Evolutionary conservation across 331 rosid species (phyloP).

Genomic region (Acacia pycnantha): DNA sequence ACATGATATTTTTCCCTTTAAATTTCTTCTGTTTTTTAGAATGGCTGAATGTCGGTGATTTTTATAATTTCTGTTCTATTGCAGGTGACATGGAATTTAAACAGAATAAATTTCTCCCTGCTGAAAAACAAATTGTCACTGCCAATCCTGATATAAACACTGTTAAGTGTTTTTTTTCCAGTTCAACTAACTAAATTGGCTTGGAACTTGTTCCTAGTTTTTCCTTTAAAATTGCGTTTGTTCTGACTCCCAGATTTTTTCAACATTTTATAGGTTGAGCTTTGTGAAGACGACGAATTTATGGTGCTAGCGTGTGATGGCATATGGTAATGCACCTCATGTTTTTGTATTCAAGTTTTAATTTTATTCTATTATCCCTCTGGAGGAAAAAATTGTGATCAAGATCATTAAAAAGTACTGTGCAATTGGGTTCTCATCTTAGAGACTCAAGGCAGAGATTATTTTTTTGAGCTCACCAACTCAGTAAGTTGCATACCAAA

Average conservation of each 20-base stretch:
- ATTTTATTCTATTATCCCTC: not conserved
- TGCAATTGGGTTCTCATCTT: not conserved
- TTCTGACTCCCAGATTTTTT: not conserved
- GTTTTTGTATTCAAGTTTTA: not conserved
- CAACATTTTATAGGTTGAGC: slow-evolving; percentile 59
- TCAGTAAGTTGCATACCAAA: not conserved
- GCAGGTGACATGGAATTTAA: slow-evolving; percentile 83
- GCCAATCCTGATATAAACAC: slow-evolving; percentile 68
- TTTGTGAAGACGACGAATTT: slow-evolving; percentile 75
- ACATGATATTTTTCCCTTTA: slow-evolving; percentile 2
- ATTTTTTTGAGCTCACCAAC: not conserved
- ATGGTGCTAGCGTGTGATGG: slow-evolving; percentile 92
- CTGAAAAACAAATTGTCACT: slow-evolving; percentile 66
- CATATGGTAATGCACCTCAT: slow-evolving; percentile 61
- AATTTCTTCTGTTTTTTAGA: not conserved
- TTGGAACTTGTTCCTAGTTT: not conserved
- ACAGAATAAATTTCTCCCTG: slow-evolving; percentile 66
- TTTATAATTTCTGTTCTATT: slow-evolving; percentile 4
- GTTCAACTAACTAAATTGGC: not conserved
- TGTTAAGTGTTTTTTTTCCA: slow-evolving; percentile 34
- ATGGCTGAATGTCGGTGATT: not conserved
- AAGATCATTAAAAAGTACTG: not conserved
- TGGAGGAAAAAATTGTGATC: not conserved
- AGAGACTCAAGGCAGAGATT: not conserved
- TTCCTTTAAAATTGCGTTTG: not conserved